Evolutionary conservation across 2,329 filamentous ascomycete genomes (phyloP), one percentile per base, ranked within the genome.

Genomic region (Pyrenophora teres): DNA sequence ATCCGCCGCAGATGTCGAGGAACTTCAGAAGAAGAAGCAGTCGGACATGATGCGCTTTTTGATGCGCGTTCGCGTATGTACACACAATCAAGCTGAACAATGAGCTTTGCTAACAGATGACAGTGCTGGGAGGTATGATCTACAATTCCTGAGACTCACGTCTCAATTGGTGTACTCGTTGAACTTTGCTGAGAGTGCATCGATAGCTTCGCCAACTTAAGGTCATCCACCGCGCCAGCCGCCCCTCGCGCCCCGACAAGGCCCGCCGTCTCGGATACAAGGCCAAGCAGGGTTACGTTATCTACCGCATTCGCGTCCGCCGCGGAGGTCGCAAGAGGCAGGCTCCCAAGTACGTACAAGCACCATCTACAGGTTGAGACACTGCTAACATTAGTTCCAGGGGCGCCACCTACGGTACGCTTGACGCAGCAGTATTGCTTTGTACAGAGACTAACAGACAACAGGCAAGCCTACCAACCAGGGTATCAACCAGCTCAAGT

Each of bases 21-120:
- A 99, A 87, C 89, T 99, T 85, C 92, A 97, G 82, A 97, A 99
- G 92, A 97, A 96, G 91, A 99, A 99, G 92, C 94, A 99, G 89
- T 96, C 91, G 81, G 94, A 99, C 87, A 89, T 99, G 78, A 90
- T 97, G 85, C 92, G 92, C 85, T 99, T 99, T 87, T 89, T 99
- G 83, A 91, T 97, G 82, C 93, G 73, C 65, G 73, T 76, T 65
- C 92, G 94, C 84, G 70, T 72, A 72, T 37, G 70, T 73, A 64
- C 27, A 60, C 10, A 45, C 21, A 36, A 62, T 45, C 46, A 23
- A 54, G 38, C n/a, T 30, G 21, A n/a, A 36, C 1, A 19, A 15
- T 35, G 53, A 50, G 52, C 46, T 56, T 13, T 63, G 64, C 71
- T 73, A 68, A 73, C 67, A 40, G 51, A 53, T 49, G 39, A 62